phyloP scores from a whole-genome alignment of 1,284 basidiomycete species.

The Entoloma clypeatum region DNA sequence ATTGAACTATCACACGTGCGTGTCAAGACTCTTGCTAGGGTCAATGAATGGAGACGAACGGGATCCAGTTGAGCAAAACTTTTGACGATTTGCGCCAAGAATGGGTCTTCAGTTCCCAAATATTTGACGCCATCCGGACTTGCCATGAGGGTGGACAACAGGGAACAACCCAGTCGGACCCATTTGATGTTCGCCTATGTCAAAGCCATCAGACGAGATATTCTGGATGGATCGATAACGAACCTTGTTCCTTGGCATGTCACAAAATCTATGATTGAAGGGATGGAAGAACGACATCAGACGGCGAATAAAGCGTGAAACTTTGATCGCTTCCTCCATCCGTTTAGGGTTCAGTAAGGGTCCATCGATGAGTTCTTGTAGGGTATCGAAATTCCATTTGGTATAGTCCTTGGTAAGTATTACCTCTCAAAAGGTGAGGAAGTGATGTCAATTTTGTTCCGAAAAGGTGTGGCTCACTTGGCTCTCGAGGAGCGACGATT shows the following conservation, averaged over 20 bases:
- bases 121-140: slow-evolving; percentile 84
- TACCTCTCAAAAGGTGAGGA: slow-evolving; percentile 58
- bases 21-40: not conserved
- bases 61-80: slow-evolving; percentile 92
- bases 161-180: slow-evolving; percentile 80
- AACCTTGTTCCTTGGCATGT: slow-evolving; percentile 73
- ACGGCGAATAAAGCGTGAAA: slow-evolving; percentile 82
- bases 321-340: slow-evolving; percentile 94
- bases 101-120: slow-evolving; percentile 78
- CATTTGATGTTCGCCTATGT: slow-evolving; percentile 71
- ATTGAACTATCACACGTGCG: slow-evolving; percentile 48
- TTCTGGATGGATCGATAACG: slow-evolving; percentile 12
- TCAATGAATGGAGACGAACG: slow-evolving; percentile 41
- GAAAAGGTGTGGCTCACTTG: slow-evolving; percentile 62
- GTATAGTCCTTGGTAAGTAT: slow-evolving; percentile 85
- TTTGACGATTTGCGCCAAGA: slow-evolving; percentile 82
- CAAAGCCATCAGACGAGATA: slow-evolving; percentile 2
- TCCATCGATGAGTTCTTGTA: slow-evolving; percentile 90
- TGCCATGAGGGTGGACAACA: slow-evolving; percentile 81
- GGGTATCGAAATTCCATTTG: slow-evolving; percentile 90
- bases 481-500: slow-evolving; percentile 77
- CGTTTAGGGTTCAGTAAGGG: slow-evolving; percentile 88
- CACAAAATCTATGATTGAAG: slow-evolving; percentile 81
- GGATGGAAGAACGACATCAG: slow-evolving; percentile 94
- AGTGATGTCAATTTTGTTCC: too few relatives aligned